These are phyloP conservation scores for Camellia sinensis DNA, from an alignment of 148 eudicot genomes.

Conservation along the genomic window DNA sequence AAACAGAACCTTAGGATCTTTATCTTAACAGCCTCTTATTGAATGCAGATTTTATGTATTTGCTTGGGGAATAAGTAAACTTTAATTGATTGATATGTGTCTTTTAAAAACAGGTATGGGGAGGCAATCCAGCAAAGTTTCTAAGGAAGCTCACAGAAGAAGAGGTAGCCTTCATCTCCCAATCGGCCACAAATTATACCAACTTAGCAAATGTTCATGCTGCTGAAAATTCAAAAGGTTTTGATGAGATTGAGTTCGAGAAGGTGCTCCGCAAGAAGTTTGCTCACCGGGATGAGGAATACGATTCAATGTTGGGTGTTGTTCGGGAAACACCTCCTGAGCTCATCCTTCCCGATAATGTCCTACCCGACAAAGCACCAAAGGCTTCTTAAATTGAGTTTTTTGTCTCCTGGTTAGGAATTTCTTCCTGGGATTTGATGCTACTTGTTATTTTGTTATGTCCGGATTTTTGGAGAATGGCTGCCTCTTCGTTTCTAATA, in stretches of 20 bases:
- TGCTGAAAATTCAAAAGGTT: slow-evolving; percentile 70
- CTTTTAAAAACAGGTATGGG: slow-evolving; percentile 47
- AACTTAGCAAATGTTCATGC: slow-evolving; percentile 80
- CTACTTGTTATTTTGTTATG: neutral
- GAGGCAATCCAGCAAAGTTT: slow-evolving; percentile 89
- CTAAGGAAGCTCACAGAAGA: slow-evolving; percentile 86
- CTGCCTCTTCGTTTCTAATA: neutral
- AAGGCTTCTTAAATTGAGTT: slow-evolving; percentile 31
- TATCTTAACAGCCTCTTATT: too few species aligned
- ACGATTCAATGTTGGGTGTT: slow-evolving; percentile 60
- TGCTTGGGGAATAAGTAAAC: neutral
- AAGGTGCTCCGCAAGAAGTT: slow-evolving; percentile 75
- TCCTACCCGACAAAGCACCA: slow-evolving; percentile 49
- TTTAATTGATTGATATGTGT: neutral
- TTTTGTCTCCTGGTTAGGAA: neutral
- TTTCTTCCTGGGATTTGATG: slow-evolving; percentile 9
- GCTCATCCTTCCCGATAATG: slow-evolving; percentile 57
- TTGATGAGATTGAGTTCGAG: slow-evolving; percentile 71
- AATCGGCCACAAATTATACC: slow-evolving; percentile 69
- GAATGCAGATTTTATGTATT: neutral
- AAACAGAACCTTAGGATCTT: neutral
- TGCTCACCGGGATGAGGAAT: slow-evolving; percentile 62
- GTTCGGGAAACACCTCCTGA: slow-evolving; percentile 64
- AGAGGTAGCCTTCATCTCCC: slow-evolving; percentile 77
- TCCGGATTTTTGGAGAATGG: slow-evolving; percentile 7